Percentiles rank a stretch among this genome's conserved stretches.
Evolutionary conservation across 768 basidiomycete species (phyloP).

Genomic region (Panaeolus cyanescens): DNA sequence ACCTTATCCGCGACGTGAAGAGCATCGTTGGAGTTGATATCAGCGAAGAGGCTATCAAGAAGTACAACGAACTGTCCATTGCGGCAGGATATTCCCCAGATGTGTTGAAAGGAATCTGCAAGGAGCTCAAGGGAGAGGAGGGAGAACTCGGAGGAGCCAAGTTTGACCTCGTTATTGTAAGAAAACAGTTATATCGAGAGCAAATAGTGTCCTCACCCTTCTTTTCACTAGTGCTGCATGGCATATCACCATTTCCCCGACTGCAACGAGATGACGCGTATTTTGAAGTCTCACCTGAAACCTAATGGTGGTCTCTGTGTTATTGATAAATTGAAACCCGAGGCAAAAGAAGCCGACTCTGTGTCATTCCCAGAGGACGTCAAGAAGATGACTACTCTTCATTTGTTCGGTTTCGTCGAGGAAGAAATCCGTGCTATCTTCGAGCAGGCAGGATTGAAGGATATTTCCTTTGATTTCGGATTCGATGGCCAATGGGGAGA

Average conservation of each 20-base stretch:
- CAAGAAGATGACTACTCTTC: constrained; percentile 38
- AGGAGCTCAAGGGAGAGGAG: constrained; percentile 46
- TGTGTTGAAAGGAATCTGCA: constrained; percentile 67
- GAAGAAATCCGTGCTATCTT: constrained; percentile 51
- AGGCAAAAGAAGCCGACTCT: background rate
- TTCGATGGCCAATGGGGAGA: constrained; percentile 17
- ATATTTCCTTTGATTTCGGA: constrained; percentile 40
- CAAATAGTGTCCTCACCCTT: background rate
- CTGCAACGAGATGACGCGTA: constrained; percentile 49
- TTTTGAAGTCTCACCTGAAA: constrained; percentile 56
- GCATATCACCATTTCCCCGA: constrained; percentile 68
- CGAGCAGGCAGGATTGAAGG: constrained; percentile 51
- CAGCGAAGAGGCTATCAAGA: constrained; percentile 68
- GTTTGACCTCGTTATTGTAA: constrained; percentile 74
- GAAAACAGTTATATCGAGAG: constrained; percentile 41
- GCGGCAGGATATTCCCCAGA: constrained; percentile 66
- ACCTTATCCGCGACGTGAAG: constrained; percentile 60
- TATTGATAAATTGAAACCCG: constrained; percentile 38
- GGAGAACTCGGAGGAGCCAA: constrained; percentile 50
- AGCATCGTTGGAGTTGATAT: constrained; percentile 76
- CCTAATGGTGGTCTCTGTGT: constrained; percentile 63
- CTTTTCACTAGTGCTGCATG: constrained; percentile 48
- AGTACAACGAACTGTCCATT: constrained; percentile 60
- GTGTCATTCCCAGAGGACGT: constrained; percentile 18
- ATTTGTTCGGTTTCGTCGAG: constrained; percentile 55